These are phyloP conservation scores for Crithidia expoeki DNA, from an alignment of 208 protist species.

Conservation along the genomic window DNA sequence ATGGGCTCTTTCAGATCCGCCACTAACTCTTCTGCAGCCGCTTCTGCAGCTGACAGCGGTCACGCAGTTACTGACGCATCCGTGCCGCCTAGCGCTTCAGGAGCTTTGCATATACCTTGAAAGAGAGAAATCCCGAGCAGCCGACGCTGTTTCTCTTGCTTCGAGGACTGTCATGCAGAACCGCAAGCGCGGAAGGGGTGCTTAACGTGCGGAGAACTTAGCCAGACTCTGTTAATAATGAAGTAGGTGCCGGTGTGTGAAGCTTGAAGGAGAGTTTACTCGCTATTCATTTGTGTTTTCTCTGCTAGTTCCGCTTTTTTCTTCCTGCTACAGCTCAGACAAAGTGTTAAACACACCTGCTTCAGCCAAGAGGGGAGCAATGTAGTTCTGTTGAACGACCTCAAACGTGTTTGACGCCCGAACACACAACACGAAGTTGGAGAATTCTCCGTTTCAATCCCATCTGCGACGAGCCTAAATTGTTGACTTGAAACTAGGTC, in stretches of 20 bases:
- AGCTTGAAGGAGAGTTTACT: neutral
- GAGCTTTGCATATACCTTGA: constrained; percentile 17
- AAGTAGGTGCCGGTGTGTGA: neutral
- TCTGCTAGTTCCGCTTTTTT: constrained; percentile 1
- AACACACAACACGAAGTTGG: no score
- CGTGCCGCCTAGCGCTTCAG: constrained; percentile 21
- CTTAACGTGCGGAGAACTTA: no score
- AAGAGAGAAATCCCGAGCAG: neutral
- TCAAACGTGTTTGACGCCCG: no score
- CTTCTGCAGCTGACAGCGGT: constrained; percentile 25
- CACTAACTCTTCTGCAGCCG: constrained; percentile 16
- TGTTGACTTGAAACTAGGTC: no score
- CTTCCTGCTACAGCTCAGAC: no score
- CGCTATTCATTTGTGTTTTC: no score
- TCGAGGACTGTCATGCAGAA: neutral
- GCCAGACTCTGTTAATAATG: neutral
- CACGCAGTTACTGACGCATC: constrained; percentile 28
- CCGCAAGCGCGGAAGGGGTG: constrained; percentile 1
- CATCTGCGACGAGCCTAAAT: no score
- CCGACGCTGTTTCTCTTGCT: neutral
- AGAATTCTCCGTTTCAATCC: no score
- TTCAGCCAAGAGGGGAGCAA: no score
- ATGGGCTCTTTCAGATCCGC: constrained; percentile 33
- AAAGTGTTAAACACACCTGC: no score
- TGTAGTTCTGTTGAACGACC: no score